phyloP scores from a whole-genome alignment of 306 rosid genomes.

The Cucurbita pepo region DNA sequence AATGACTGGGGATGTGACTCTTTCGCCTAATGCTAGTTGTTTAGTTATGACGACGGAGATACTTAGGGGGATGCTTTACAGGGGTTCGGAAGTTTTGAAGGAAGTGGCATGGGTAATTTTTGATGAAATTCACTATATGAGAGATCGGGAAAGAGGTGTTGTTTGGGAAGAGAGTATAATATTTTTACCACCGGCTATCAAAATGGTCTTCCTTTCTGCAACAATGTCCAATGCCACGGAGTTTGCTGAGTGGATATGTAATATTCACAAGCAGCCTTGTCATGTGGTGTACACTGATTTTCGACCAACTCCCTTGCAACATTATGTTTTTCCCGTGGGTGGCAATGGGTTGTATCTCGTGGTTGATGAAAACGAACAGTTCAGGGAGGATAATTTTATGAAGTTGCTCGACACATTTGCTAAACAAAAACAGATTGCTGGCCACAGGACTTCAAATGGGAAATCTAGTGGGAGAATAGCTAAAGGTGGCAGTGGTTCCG shows the following conservation, averaged over 20 bases:
- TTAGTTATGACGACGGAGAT: constrained; percentile 90
- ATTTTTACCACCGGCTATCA: constrained; percentile 75
- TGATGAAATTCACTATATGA: constrained; percentile 93
- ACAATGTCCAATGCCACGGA: constrained; percentile 95
- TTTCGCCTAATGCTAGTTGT: constrained; percentile 77
- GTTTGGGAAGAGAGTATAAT: constrained; percentile 99
- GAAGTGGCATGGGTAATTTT: constrained; percentile 96
- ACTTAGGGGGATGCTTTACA: constrained; percentile 82
- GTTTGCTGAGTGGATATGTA: constrained; percentile 92
- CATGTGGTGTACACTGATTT: constrained; percentile 95
- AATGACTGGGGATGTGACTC: constrained; percentile 94
- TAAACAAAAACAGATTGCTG: constrained; percentile 40
- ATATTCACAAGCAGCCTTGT: constrained; percentile 82
- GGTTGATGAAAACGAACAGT: constrained; percentile 77
- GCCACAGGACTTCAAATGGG: constrained; percentile 32
- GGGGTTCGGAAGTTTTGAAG: constrained; percentile 81
- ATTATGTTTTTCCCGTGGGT: constrained; percentile 66
- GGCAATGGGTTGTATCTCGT: constrained; percentile 79
- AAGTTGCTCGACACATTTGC: constrained; percentile 60
- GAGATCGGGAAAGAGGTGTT: constrained; percentile 91
- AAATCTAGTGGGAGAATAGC: constrained; percentile 45
- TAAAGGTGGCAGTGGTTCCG: constrained; percentile 47
- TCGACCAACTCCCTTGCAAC: constrained; percentile 88
- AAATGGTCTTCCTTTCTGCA: constrained; percentile 88
- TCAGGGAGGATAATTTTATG: constrained; percentile 64